A percentile compares a stretch with the other conserved stretches of the same genome.
phyloP scores from a whole-genome alignment of 352 stramenopile genomes.

The Pythium plurisporium region DNA sequence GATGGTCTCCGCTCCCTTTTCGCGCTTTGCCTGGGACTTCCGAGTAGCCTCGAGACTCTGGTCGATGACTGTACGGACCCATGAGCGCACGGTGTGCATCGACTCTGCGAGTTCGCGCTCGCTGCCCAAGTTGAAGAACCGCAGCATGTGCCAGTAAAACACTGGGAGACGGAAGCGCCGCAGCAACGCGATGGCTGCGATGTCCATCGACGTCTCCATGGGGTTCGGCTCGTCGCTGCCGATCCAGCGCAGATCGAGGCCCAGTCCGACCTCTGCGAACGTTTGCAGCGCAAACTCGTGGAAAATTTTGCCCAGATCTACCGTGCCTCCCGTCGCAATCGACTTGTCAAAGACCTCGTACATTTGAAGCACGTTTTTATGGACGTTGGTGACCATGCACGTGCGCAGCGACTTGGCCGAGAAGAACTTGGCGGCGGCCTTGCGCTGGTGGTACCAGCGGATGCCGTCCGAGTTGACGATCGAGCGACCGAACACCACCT shows the following conservation, averaged over 20 bases:
- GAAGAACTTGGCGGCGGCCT: constrained; percentile 28
- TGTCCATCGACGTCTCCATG: constrained; percentile 43
- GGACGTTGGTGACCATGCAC: constrained; percentile 19
- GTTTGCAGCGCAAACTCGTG: constrained; percentile 50
- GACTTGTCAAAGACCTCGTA: constrained; percentile 11
- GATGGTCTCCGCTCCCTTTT: background rate
- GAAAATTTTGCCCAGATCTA: constrained; percentile 31
- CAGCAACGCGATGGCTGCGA: constrained; percentile 25
- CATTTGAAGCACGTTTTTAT: constrained; percentile 16
- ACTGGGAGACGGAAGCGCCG: constrained; percentile 38
- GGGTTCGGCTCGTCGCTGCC: constrained; percentile 25
- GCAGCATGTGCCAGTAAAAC: constrained; percentile 51
- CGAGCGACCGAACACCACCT: constrained; percentile 20
- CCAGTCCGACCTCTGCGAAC: constrained; percentile 48
- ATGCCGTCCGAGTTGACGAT: constrained; percentile 26
- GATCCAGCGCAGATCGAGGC: constrained; percentile 37
- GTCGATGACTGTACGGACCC: constrained; percentile 36
- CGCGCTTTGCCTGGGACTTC: background rate
- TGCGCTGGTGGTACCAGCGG: constrained; percentile 29
- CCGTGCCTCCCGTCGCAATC: background rate
- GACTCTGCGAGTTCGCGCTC: constrained; percentile 32
- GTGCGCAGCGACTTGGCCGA: constrained; percentile 23
- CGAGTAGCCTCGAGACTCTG: constrained; percentile 10
- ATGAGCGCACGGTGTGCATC: constrained; percentile 31
- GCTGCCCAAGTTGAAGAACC: constrained; percentile 35